Percentiles rank a stretch among this genome's conserved stretches.
Conservation (phyloP, 208 protist genomes). For the Tritrichomonas musculus region DNA sequence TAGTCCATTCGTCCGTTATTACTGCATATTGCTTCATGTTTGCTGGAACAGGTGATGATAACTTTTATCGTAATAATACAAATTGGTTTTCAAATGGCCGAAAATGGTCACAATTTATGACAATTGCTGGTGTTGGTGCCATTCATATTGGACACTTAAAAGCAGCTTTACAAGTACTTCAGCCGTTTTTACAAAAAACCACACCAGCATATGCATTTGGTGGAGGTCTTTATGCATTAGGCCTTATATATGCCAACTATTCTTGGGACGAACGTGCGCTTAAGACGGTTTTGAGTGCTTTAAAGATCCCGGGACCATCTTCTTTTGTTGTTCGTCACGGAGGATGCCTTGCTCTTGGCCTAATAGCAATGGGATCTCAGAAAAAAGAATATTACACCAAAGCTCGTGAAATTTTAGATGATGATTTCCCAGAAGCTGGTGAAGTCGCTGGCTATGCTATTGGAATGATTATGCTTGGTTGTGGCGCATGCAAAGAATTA, state of each 20-base stretch:
- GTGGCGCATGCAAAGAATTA: background rate
- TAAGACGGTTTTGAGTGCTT: background rate
- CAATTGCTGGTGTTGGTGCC: background rate
- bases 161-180: background rate
- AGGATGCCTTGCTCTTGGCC: background rate
- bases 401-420: background rate
- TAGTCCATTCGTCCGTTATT: constrained; percentile 12
- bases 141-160: background rate
- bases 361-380: background rate
- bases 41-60: constrained; percentile 25
- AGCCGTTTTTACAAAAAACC: background rate
- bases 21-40: background rate
- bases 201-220: background rate
- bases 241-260: constrained; percentile 5
- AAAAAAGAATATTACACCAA: background rate
- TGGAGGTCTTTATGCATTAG: background rate
- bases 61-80: constrained; percentile 12
- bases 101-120: background rate
- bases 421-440: background rate
- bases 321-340: background rate
- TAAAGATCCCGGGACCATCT: constrained; percentile 7
- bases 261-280: background rate
- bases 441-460: background rate
- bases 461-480: constrained; percentile 22
- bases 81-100: background rate